These are phyloP conservation scores for Globisporangium lucens DNA, from an alignment of 352 stramenopile species.

Conservation along the genomic window DNA sequence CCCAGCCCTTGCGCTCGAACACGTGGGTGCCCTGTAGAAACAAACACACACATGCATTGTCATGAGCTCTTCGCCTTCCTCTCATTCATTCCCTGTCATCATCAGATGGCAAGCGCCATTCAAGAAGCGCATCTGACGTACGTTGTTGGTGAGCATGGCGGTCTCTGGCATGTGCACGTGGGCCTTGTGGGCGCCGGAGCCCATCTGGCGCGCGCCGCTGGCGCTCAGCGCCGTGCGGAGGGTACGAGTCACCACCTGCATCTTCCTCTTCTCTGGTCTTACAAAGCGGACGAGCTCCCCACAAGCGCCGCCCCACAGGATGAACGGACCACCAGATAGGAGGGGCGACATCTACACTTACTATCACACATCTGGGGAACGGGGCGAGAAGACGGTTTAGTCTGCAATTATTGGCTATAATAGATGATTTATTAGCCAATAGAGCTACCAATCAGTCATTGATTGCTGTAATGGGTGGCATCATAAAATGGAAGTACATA, in stretches of 20 bases:
- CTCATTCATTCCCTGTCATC: neutral
- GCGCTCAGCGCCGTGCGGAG: constrained; percentile 27
- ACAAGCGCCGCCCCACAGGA: constrained; percentile 4
- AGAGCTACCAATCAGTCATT: neutral
- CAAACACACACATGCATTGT: neutral
- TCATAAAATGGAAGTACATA: neutral
- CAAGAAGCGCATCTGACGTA: constrained; percentile 25
- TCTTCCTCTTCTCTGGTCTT: constrained; percentile 21
- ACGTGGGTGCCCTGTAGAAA: constrained; percentile 57
- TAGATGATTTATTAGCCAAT: neutral
- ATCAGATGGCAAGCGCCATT: neutral
- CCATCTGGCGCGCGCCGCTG: constrained; percentile 48
- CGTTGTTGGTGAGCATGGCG: constrained; percentile 85
- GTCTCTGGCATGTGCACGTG: constrained; percentile 84
- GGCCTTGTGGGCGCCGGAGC: constrained; percentile 38
- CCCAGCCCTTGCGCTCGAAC: constrained; percentile 81
- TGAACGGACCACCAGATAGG: constrained; percentile 14
- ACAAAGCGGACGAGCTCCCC: neutral
- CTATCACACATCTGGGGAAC: neutral
- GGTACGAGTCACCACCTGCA: constrained; percentile 31
- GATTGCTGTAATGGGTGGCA: too few relatives aligned
- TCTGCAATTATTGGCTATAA: constrained; percentile 9
- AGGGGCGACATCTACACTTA: constrained; percentile 9
- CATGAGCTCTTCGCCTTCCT: neutral
- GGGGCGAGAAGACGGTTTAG: constrained; percentile 11